A percentile compares a stretch with the other conserved stretches of the same genome.
These are phyloP conservation scores for Entomophthora muscae DNA, from an alignment of 371 early-diverging fungal genomes.

Conservation along the genomic window DNA sequence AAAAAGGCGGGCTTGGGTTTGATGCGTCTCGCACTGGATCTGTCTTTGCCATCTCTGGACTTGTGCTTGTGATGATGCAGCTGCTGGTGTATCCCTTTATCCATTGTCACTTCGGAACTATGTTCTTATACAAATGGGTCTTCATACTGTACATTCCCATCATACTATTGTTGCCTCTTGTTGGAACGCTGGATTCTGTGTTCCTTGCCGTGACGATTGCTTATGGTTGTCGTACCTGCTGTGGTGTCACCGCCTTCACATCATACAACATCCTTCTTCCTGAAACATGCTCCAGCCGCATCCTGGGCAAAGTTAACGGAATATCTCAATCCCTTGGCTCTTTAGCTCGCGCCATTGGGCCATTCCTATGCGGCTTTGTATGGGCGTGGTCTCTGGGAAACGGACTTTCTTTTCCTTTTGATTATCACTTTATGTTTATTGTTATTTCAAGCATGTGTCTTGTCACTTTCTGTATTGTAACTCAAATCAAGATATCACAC, in stretches of 20 bases:
- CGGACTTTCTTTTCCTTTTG: slow-evolving; percentile 35
- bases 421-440: slow-evolving; percentile 18
- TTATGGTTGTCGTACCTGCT: slow-evolving; percentile 23
- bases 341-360: slow-evolving; percentile 44
- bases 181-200: slow-evolving; percentile 12
- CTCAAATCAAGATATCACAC: neutral
- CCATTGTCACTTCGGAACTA: slow-evolving; percentile 23
- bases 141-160: slow-evolving; percentile 20
- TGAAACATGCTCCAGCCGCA: slow-evolving; percentile 9
- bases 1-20: slow-evolving; percentile 40
- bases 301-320: slow-evolving; percentile 50
- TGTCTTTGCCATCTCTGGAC: slow-evolving; percentile 31
- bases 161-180: slow-evolving; percentile 23
- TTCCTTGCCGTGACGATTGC: slow-evolving; percentile 17
- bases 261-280: slow-evolving; percentile 34
- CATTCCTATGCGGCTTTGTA: slow-evolving; percentile 38
- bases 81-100: slow-evolving; percentile 29
- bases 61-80: slow-evolving; percentile 30
- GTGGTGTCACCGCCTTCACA: slow-evolving; percentile 36
- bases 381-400: slow-evolving; percentile 39
- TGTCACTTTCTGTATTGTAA: neutral
- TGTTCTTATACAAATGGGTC: slow-evolving; percentile 26
- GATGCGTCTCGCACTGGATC: slow-evolving; percentile 30
- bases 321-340: slow-evolving; percentile 37
- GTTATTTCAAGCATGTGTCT: neutral